Evolutionary conservation across 202 grass and related monocot genomes (phyloP).

Genomic region (Dendrocalamus latiflorus): DNA sequence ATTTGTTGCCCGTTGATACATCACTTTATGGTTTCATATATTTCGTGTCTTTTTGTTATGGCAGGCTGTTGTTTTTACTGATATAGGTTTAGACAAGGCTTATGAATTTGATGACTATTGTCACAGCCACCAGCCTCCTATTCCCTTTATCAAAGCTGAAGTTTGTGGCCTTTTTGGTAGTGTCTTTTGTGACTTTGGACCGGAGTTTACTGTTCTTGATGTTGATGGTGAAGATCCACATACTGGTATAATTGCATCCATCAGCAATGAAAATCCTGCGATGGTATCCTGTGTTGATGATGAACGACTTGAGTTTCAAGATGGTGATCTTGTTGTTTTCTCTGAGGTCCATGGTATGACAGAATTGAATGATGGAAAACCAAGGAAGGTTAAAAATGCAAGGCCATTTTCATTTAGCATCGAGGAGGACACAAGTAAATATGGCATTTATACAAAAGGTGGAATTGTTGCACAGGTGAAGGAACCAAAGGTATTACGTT

Average conservation of each 20-base stretch:
- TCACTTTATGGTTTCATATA: background rate
- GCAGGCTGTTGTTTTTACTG: constrained; percentile 87
- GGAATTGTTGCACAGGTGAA: constrained; percentile 80
- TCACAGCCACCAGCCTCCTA: constrained; percentile 59
- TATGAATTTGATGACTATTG: constrained; percentile 75
- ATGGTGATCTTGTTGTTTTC: constrained; percentile 76
- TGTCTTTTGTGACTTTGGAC: constrained; percentile 81
- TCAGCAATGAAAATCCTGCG: constrained; percentile 61
- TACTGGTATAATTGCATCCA: constrained; percentile 81
- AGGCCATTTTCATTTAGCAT: constrained; percentile 66
- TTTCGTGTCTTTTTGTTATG: background rate
- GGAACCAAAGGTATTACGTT: constrained; percentile 58
- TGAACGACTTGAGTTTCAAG: constrained; percentile 77
- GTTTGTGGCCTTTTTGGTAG: constrained; percentile 70
- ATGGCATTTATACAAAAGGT: constrained; percentile 57
- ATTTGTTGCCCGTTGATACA: background rate
- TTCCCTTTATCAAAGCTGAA: constrained; percentile 75
- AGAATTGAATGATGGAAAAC: constrained; percentile 80
- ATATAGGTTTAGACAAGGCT: constrained; percentile 69
- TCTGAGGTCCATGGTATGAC: constrained; percentile 72
- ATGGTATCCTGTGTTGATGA: constrained; percentile 69
- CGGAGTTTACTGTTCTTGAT: constrained; percentile 71
- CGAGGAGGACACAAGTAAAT: constrained; percentile 68
- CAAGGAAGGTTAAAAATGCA: constrained; percentile 65
- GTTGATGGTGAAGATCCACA: constrained; percentile 76